Base-by-base conservation (phyloP, 2,329 filamentous ascomycete species). In the Ascochyta lentis region DNA sequence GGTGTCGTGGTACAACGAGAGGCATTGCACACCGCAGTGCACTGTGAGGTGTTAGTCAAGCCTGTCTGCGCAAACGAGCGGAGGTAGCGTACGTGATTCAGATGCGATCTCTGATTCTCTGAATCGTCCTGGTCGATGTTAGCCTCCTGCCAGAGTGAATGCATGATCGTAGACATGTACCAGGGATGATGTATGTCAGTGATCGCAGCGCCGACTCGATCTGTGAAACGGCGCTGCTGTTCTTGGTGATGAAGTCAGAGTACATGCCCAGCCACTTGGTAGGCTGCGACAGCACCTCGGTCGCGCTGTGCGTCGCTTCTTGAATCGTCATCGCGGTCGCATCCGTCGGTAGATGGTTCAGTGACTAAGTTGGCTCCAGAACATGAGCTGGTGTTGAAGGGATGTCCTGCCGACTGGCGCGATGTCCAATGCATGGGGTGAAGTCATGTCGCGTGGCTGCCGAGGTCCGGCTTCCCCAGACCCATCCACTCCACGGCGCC, bases 41-140 rank as follows among this genome's bases (percentile, higher is more conserved):
- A 96, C 83, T 86, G 63, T 44, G 35, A 29, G 6, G n/a, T 19
- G 22, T 56, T 42, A 56, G 53, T 45, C 31, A 9, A 13, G 10
- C 6, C 13, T 16, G 8, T 15, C 4, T 33, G 29, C 42, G n/a
- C 12, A 19, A 13, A 24, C 10, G 27, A 19, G 8, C 13, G 33
- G 13, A 33, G 42, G 50, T 45, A 47, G 75, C 81, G 60, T 80
- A 85, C 86, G 83, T 41, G 90, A 94, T 78, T 99, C 95, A 47
- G 94, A 96, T 44, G 94, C 92, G 66, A 98, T 89, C 75, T 98
- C 95, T 60, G 94, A 93, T 77, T 98, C 94, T 67, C 91, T 87
- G 69, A 94, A 94, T 49, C 91, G 90, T 54, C 91, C 88, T 89
- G n/a, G 12, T 3, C 9, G 10, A 33, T 76, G 67, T 38, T 53